Percentiles rank a stretch among this genome's conserved stretches.
These are phyloP conservation scores for Tulasnella sp. DNA, from an alignment of 768 basidiomycete species.

Conservation along the genomic window DNA sequence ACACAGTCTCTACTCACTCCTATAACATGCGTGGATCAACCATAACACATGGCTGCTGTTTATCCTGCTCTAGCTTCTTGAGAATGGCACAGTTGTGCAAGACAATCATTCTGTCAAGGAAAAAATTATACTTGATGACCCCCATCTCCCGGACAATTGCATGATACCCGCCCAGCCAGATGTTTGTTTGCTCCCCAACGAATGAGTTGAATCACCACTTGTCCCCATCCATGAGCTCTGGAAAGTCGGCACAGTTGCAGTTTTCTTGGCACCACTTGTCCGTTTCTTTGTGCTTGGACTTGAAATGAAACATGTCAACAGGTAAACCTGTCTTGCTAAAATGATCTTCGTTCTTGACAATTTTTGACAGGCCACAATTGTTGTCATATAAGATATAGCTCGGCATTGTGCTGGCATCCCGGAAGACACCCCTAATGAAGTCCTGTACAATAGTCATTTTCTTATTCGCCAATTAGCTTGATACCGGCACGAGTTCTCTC, in stretches of 20 bases:
- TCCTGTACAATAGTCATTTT: too few species aligned
- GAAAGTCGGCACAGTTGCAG: slow-evolving; percentile 35
- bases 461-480: too few species aligned
- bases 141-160: slow-evolving; percentile 36
- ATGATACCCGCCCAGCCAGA: slow-evolving; percentile 41
- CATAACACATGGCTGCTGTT: not conserved
- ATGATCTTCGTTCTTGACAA: not conserved
- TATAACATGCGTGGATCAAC: not conserved
- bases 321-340: not conserved
- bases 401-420: not conserved
- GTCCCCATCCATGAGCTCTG: slow-evolving; percentile 34
- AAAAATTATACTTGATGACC: slow-evolving; percentile 37
- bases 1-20: not conserved
- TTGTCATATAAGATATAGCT: not conserved
- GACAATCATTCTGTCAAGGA: slow-evolving; percentile 29
- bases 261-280: slow-evolving; percentile 33
- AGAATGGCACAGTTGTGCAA: not conserved
- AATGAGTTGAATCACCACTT: slow-evolving; percentile 42
- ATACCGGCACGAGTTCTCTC: too few species aligned
- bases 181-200: slow-evolving; percentile 38
- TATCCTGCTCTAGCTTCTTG: not conserved
- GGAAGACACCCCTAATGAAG: not conserved
- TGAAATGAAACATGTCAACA: not conserved
- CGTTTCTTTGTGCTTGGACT: not conserved
- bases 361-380: not conserved